Base-by-base conservation (phyloP, 192 early-diverging fungal species). In the Linnemannia schmuckeri region DNA sequence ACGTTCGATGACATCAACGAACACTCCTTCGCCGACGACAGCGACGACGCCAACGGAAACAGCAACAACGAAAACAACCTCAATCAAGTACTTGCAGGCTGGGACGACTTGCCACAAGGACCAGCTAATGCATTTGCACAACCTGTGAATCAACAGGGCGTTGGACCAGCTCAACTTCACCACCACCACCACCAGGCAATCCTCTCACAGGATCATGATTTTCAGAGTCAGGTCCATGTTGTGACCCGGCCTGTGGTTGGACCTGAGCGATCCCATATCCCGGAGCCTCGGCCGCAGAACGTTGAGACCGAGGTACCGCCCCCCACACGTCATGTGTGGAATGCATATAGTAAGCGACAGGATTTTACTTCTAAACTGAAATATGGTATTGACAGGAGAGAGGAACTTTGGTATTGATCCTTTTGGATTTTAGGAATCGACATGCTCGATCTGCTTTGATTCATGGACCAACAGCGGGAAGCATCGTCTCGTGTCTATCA, bases 391-490 rank as follows among this genome's bases (percentile, higher is more conserved):
- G 61, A 66, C 27, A 27, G 12, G 61, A n/a, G 1, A 37, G 37
- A 3, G 30, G 12, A 35, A 12, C 12, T 8, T 13, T 15, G 13
- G 12, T 66, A 33, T 33, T 15, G 22, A 33, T 17, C 33, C 30
- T 37, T 70, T n/a, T 24, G 24, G 69, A 6, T 35, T 20, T 12
- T 71, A 85, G 76, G 80, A 87, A 63, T 86, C 83, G 30, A 81
- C 57, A 8, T 88, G 88, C 70, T 84, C 88, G 4, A 84, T 88
- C 18, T 88, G 88, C 57, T 78, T 88, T 35, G 88, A 88, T 30
- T 68, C 82, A 20, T 88, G 88, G 88, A 84, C 83, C 37, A 89
- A 85, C 66, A 85, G 75, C 33, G 83, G 83, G 5, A 41, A 2
- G 20, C 88, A 89, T 72, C 78, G 88, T 20, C 76, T 89, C 2